Percentiles rank a stretch among this genome's conserved stretches.
phyloP scores from a whole-genome alignment of 305 asterid genomes.

The Solanum aculeatissimum region DNA sequence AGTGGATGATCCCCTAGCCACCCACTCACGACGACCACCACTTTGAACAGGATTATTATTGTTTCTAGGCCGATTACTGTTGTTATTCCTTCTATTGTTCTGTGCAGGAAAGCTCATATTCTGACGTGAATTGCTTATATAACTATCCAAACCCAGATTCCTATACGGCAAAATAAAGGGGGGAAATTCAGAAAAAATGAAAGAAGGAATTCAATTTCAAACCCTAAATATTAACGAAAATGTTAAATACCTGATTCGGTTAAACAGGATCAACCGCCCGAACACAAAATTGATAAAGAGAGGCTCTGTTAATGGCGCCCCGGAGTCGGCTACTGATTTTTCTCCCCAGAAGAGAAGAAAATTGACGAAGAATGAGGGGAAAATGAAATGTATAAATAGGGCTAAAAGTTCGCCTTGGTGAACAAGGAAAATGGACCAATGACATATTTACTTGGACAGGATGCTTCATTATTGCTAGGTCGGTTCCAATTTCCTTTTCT shows the following conservation, averaged over 20 bases:
- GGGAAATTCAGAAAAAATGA: not conserved
- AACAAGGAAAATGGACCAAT: not conserved
- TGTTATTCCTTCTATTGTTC: slow-evolving; percentile 35
- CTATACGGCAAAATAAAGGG: not conserved
- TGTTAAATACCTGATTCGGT: not conserved
- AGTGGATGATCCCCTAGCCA: slow-evolving; percentile 36
- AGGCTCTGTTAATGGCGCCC: not conserved
- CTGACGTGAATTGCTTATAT: slow-evolving; percentile 22
- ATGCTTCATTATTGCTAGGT: not conserved
- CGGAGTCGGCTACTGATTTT: not conserved
- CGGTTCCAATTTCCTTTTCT: not conserved
- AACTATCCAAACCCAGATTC: slow-evolving; percentile 13
- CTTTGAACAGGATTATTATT: slow-evolving; percentile 17
- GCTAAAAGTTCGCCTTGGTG: not conserved
- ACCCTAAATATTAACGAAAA: not conserved
- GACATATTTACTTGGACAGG: not conserved
- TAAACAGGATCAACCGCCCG: not conserved
- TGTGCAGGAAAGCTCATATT: slow-evolving; percentile 75
- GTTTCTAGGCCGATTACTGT: slow-evolving; percentile 35
- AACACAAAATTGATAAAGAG: not conserved
- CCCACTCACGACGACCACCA: slow-evolving; percentile 58
- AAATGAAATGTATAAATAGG: not conserved
- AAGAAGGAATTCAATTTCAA: not conserved
- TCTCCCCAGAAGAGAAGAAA: not conserved
- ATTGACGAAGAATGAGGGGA: not conserved